Evolutionary conservation across 306 rosid genomes (phyloP).

Genomic region (Inga laurina): DNA sequence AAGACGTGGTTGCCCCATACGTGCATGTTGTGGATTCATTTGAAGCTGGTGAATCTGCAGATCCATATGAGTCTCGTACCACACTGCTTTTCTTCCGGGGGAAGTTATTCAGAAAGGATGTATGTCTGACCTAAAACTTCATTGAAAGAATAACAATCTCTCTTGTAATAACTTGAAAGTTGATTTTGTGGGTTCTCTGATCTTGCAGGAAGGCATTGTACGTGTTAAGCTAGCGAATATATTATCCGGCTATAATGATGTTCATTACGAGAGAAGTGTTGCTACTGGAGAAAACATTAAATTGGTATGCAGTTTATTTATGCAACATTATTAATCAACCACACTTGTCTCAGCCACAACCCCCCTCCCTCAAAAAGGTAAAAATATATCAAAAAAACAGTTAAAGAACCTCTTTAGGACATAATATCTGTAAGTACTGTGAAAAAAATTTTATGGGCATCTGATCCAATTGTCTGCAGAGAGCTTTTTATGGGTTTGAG

Average conservation of each 20-base stretch:
- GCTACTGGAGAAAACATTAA: constrained; percentile 83
- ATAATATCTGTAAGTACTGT: background rate
- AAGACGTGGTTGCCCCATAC: constrained; percentile 89
- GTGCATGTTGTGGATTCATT: constrained; percentile 92
- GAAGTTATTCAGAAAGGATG: constrained; percentile 83
- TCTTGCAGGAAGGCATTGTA: constrained; percentile 86
- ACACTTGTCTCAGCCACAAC: background rate
- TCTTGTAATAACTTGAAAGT: constrained; percentile 18
- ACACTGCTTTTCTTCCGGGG: constrained; percentile 89
- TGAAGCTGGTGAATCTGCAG: constrained; percentile 62
- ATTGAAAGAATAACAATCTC: constrained; percentile 26
- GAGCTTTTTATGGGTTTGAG: background rate
- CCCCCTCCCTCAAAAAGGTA: background rate
- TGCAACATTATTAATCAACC: constrained; percentile 8
- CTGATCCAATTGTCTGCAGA: background rate
- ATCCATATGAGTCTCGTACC: constrained; percentile 81
- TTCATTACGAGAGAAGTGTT: constrained; percentile 84
- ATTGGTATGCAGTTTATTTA: constrained; percentile 58
- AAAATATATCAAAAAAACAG: background rate
- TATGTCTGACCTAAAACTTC: constrained; percentile 43
- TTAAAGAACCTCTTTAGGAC: background rate
- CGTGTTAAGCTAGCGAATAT: constrained; percentile 82
- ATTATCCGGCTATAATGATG: constrained; percentile 70
- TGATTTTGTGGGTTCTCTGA: constrained; percentile 32
- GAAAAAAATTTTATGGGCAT: background rate